phyloP scores from a whole-genome alignment of 208 protist genomes.

The Leishmania guyanensis region DNA sequence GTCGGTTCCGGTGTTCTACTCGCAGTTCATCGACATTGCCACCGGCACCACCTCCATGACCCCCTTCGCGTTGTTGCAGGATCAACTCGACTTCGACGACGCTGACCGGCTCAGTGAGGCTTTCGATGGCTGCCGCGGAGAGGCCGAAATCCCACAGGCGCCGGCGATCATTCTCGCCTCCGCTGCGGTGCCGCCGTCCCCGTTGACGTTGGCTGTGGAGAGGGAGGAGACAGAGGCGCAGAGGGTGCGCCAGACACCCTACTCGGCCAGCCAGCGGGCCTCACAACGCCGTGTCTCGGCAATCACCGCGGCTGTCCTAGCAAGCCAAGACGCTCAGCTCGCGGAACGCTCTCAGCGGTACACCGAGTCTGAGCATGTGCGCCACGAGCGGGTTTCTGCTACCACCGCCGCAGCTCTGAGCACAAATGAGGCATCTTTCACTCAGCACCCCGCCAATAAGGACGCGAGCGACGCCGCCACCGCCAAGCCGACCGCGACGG shows the following conservation, averaged over 20 bases:
- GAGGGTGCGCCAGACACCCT: not conserved
- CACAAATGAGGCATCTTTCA: not conserved
- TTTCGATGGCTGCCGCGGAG: not conserved
- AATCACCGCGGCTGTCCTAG: slow-evolving; percentile 7
- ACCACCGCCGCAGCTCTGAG: not conserved
- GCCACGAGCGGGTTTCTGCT: not conserved
- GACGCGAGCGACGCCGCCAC: not conserved
- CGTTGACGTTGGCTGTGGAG: not conserved
- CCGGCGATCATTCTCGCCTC: not conserved
- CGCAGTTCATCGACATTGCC: slow-evolving; percentile 73
- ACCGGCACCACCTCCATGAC: slow-evolving; percentile 54
- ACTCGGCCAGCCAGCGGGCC: not conserved
- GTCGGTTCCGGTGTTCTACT: slow-evolving; percentile 27
- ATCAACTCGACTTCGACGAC: slow-evolving; percentile 1
- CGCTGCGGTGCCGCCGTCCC: not conserved
- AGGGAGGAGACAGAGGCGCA: not conserved
- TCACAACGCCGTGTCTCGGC: slow-evolving; percentile 11
- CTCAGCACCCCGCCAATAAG: not conserved
- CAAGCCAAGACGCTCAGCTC: slow-evolving; percentile 11
- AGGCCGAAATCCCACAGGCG: not conserved
- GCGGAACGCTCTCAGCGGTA: not conserved
- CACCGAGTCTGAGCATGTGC: not conserved
- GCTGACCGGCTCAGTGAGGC: not conserved
- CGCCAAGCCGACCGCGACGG: not conserved
- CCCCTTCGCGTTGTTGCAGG: slow-evolving; percentile 47